A percentile compares a stretch with the other conserved stretches of the same genome.
phyloP scores from a whole-genome alignment of 768 basidiomycete species.

The Porphyrellus cyaneotinctus region DNA sequence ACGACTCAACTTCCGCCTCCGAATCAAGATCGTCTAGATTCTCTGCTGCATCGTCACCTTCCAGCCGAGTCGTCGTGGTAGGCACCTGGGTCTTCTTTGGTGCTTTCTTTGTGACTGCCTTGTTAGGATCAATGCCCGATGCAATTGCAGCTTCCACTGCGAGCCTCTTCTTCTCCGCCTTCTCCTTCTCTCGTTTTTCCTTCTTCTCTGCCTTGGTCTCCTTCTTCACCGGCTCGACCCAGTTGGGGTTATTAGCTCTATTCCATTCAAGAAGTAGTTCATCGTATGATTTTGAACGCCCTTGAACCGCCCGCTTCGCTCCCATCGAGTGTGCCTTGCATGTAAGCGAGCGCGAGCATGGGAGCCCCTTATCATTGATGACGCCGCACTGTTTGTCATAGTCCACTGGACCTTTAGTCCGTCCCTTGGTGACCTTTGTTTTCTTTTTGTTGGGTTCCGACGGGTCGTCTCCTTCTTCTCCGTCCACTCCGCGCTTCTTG shows the following conservation, averaged over 20 bases:
- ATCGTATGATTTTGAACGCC: slow-evolving; percentile 81
- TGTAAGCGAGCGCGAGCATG: slow-evolving; percentile 91
- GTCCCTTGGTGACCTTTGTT: slow-evolving; percentile 73
- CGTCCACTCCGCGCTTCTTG: slow-evolving; percentile 83
- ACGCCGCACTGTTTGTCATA: slow-evolving; percentile 93
- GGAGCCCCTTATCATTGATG: slow-evolving; percentile 90
- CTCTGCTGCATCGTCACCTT: slow-evolving; percentile 60
- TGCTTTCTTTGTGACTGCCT: slow-evolving; percentile 50
- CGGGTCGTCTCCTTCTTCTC: slow-evolving; percentile 60
- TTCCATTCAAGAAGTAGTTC: slow-evolving; percentile 91
- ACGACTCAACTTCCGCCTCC: slow-evolving; percentile 76
- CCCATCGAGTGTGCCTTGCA: slow-evolving; percentile 99
- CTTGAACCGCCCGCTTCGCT: slow-evolving; percentile 87
- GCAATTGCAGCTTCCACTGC: slow-evolving; percentile 68
- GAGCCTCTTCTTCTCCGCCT: slow-evolving; percentile 74
- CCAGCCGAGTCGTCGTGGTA: slow-evolving; percentile 46
- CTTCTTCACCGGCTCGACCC: slow-evolving; percentile 80
- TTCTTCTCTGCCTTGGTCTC: slow-evolving; percentile 87
- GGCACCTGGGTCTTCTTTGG: slow-evolving; percentile 60
- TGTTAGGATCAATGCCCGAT: slow-evolving; percentile 48
- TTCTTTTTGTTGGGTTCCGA: slow-evolving; percentile 75
- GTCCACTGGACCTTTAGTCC: slow-evolving; percentile 82
- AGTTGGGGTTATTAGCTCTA: slow-evolving; percentile 81
- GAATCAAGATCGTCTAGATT: slow-evolving; percentile 80
- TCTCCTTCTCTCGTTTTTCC: slow-evolving; percentile 77